Evolutionary conservation across 2,329 filamentous ascomycete species (phyloP), one percentile per base, ranked within the genome.

Genomic region (Dryadomyces quercus-mongolicae): DNA sequence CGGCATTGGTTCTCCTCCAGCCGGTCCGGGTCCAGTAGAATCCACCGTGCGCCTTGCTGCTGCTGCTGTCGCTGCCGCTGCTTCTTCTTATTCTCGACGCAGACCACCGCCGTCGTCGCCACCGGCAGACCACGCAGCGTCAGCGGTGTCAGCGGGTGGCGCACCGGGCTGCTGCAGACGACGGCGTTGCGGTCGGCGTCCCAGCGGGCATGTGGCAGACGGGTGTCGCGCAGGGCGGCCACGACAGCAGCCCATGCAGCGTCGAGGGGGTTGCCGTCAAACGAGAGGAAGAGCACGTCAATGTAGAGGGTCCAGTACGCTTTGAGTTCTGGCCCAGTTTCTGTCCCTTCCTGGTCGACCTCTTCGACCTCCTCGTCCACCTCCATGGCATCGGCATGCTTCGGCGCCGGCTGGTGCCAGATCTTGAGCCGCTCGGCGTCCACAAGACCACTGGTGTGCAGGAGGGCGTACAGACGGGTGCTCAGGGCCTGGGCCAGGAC

Each of bases 271-370:
- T 93, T 95, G 6, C 92, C 92, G 59, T 95, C 91, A 51, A 95
- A 82, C 0, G 88, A 94, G 60, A 98, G 85, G 70, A 95, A 93
- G 64, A 96, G 80, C n/a, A 96, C 76, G 65, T 97, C 92, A 60
- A 98, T 87, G 68, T 95, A 96, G 20, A 98, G 80, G 10, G 88
- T 84, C 93, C 92, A 98, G 68, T 94, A 97, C 0, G 86, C 93
- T 66, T 87, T 92, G 12, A 92, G 69, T 56, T 69, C 66, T 40
- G 67, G 67, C 1, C 56, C 56, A 46, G 55, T 55, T 7, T 54
- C 64, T 1, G 70, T 71, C 5, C n/a, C n/a, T n/a, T n/a, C n/a
- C n/a, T n/a, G n/a, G n/a, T 71, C 70, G 12, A 67, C 69, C n/a
- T 69, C 60, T 3, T 53, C 56, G 18, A 68, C 60, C 10, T 58